Base-by-base conservation (phyloP, 768 basidiomycete species). In the Xerocomellus amylosporus region DNA sequence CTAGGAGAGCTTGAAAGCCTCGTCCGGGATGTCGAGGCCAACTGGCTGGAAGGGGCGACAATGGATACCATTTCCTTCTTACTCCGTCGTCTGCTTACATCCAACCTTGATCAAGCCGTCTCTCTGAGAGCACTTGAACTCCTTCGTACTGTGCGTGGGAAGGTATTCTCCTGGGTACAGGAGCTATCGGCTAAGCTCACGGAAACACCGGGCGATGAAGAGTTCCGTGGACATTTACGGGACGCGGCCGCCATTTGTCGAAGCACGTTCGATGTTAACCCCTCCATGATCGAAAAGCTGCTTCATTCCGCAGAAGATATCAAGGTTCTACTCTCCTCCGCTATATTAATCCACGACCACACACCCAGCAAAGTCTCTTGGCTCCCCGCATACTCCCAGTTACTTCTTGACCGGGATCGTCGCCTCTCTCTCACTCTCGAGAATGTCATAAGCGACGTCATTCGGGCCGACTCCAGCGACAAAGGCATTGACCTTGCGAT, bases 161-260 rank as follows among this genome's bases (percentile, higher is more conserved):
- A 67, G 19, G 58, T 69, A 3, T 68, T 71, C 33, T 48, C 54
- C 3, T 81, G 79, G 77, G 68, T 75, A 46, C 33, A 46, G 0
- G 59, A 77, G 14, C 54, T 78, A 5, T 55, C 59, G 0, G 19
- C 24, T 1, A 70, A 66, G 30, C 56, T 71, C 15, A 56, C 63
- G 14, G 7, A 22, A 2, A 40, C 56, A 20, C 42, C 37, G 2
- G 55, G 47, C 5, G 60, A 61, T 17, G 49, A 59, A 8, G 61
- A 64, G 1, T 30, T 59, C 22, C 59, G 64, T 37, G 52, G 49
- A 8, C 65, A 64, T 15, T 56, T 76, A 22, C 66, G 72, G 30
- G 73, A 75, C 40, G 65, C 71, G 33, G 77, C 76, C 2, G 64
- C 67, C 2, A 68, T 69, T 17, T 80, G 79, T 59, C 68, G 78